Percentiles rank a stretch among this genome's conserved stretches.
phyloP scores from a whole-genome alignment of 306 rosid genomes.

The Spatholobus suberectus region DNA sequence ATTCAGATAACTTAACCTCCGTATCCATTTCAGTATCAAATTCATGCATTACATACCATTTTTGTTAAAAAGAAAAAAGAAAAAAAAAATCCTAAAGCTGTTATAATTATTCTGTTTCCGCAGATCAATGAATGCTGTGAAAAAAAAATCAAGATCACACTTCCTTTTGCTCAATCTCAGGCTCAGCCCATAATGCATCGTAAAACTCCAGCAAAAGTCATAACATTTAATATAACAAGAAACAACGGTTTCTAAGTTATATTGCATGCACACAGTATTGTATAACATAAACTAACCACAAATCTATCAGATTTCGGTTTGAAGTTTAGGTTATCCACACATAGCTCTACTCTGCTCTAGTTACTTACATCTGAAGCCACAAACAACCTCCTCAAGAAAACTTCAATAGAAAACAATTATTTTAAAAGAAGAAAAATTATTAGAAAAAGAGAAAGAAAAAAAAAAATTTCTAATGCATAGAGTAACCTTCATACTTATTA shows the following conservation, averaged over 20 bases:
- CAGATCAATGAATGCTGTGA: background rate
- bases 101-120: background rate
- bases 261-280: background rate
- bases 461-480: background rate
- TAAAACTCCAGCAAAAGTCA: slow-evolving; percentile 14
- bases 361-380: slow-evolving; percentile 21
- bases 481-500: background rate
- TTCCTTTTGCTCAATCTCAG: slow-evolving; percentile 18
- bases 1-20: slow-evolving; percentile 18
- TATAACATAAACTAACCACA: background rate
- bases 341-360: background rate
- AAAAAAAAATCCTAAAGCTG: slow-evolving; percentile 17
- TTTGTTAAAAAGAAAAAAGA: background rate
- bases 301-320: background rate
- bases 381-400: background rate
- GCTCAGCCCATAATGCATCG: background rate
- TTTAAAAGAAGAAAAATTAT: background rate
- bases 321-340: slow-evolving; percentile 14
- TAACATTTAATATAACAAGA: slow-evolving; percentile 5
- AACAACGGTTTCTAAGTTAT: background rate
- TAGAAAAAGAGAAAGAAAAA: background rate
- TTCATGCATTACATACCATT: background rate
- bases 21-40: slow-evolving; percentile 23
- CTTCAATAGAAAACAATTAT: background rate
- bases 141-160: background rate